Base-by-base conservation (phyloP, 2,329 filamentous ascomycete genomes). In the Diaporthe sp. region DNA sequence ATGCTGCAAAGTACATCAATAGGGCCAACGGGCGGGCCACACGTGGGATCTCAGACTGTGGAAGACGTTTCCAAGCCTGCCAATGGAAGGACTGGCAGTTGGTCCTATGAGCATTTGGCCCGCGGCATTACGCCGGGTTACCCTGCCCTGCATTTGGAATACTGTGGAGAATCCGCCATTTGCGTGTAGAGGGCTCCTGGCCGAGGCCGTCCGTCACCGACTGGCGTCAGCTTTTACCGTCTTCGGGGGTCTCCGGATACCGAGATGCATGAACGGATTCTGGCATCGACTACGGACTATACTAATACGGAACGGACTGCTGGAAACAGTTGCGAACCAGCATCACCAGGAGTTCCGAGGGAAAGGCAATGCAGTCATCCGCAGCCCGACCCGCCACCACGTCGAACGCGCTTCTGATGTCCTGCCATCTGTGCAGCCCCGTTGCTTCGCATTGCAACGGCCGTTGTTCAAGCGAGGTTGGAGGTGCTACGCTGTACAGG, bases 11-110 rank as follows among this genome's bases (percentile, higher is more conserved):
- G 42, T 28, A 44, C 53, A 39, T 55, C 46, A 22, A 72, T 53
- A 51, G 60, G 42, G 60, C 60, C 73, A 76, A 75, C 75, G 61
- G 75, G 73, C 70, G 73, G 49, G 55, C 53, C 49, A 76, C 73
- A 75, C 75, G 75, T 76, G 73, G 73, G 68, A 62, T 71, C 42
- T 61, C 37, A 75, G 68, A 62, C 57, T 28, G 46, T 39, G 44
- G 34, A 61, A 53, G 42, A 65, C 46, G 34, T 62, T 65, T 72
- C 6, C 34, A 62, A 55, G 55, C 44, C 42, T 51, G 51, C 31
- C 58, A 53, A 57, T 71, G 42, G 51, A 10, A n/a, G 17, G 68
- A 53, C n/a, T 73, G 71, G 19, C 49, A 67, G 55, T 42, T 44
- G 39, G 12, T 57, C 37, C 17, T 51, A 49, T 53, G 49, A 68